A percentile compares a stretch with the other conserved stretches of the same genome.
Evolutionary conservation across 1,284 basidiomycete species (phyloP).

Genomic region (Stygiomarasmius scandens): DNA sequence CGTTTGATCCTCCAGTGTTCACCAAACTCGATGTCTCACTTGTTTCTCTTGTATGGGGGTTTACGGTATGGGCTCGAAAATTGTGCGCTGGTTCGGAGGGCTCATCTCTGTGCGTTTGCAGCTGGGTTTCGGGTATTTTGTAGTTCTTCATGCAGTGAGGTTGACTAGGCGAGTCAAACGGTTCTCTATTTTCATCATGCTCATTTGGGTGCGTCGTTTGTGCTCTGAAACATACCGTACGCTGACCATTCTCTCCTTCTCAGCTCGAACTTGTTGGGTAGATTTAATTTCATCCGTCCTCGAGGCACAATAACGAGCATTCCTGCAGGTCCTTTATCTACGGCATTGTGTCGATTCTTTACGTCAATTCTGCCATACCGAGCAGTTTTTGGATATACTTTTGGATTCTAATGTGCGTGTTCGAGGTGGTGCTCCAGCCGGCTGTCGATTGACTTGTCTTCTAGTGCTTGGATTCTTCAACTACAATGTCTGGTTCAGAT

Average conservation of each 20-base stretch:
- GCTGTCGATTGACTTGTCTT: not conserved
- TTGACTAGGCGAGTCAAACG: not conserved
- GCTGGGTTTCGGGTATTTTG: conserved; percentile 1
- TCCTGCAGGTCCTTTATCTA: not conserved
- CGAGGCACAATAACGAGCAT: not conserved
- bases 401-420: not conserved
- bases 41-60: not conserved
- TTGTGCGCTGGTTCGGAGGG: not conserved
- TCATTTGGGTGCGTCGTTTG: not conserved
- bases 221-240: not conserved
- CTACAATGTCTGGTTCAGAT: conserved; percentile 9
- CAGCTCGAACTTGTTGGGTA: conserved; percentile 5
- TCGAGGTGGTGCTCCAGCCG: not conserved
- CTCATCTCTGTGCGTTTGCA: not conserved
- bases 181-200: not conserved
- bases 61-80: not conserved
- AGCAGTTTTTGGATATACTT: not conserved
- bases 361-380: not conserved
- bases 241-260: not conserved
- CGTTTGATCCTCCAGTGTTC: not conserved
- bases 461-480: not conserved
- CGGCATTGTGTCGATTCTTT: not conserved
- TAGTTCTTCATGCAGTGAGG: not conserved
- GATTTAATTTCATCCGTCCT: too few species aligned
- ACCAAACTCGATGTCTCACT: not conserved